Conservation (phyloP, 2,329 filamentous ascomycete species). For the Exophiala sp. region DNA sequence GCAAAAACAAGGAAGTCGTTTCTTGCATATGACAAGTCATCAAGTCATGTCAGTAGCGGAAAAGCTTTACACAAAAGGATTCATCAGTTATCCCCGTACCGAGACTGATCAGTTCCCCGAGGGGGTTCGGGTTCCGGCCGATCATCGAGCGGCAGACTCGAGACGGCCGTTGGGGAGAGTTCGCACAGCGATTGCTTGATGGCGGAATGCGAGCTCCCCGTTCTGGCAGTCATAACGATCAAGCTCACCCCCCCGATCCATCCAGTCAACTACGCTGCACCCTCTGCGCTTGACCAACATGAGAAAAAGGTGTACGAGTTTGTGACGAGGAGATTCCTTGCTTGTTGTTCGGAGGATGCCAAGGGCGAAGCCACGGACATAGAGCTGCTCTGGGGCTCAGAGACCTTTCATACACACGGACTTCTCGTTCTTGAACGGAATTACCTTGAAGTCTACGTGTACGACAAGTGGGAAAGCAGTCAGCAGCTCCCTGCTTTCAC, state of each 20-base stretch:
- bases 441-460: slow-evolving; percentile 91
- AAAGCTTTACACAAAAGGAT: slow-evolving; percentile 82
- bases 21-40: slow-evolving; percentile 85
- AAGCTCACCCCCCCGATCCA: slow-evolving; percentile 97
- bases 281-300: slow-evolving; percentile 54
- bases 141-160: slow-evolving; percentile 79
- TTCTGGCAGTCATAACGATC: slow-evolving; percentile 82
- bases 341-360: slow-evolving; percentile 92
- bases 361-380: slow-evolving; percentile 79
- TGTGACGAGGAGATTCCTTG: slow-evolving; percentile 82
- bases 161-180: slow-evolving; percentile 70
- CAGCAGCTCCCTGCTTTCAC: slow-evolving; percentile 73
- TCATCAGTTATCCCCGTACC: slow-evolving; percentile 94
- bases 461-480: slow-evolving; percentile 92
- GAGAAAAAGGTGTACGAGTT: slow-evolving; percentile 86
- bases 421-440: slow-evolving; percentile 81
- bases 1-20: slow-evolving; percentile 87
- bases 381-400: slow-evolving; percentile 71
- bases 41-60: slow-evolving; percentile 84
- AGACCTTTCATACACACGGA: slow-evolving; percentile 75
- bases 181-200: slow-evolving; percentile 58
- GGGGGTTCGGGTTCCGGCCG: slow-evolving; percentile 73
- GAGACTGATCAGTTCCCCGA: slow-evolving; percentile 94
- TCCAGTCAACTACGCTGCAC: slow-evolving; percentile 75
- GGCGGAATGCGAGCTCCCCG: slow-evolving; percentile 77